Conservation (phyloP, 176 grass and related monocot species). For the Triticum timopheevii region DNA sequence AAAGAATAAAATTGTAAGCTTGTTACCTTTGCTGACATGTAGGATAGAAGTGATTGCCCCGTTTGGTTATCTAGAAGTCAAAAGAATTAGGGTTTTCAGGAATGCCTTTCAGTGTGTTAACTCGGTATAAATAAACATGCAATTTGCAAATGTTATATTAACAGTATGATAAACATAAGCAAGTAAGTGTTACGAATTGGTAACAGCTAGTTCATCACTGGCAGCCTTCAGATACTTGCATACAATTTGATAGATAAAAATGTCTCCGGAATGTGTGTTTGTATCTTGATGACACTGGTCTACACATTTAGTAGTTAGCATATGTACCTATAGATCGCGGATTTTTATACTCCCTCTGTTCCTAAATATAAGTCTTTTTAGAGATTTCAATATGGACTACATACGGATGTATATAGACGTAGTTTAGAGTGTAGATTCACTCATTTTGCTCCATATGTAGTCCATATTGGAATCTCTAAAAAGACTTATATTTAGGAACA, state of each 20-base stretch:
- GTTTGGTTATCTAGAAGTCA: constrained; percentile 83
- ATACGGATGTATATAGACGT: too few relatives aligned
- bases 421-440: too few relatives aligned
- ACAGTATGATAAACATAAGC: constrained; percentile 7
- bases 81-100: constrained; percentile 29
- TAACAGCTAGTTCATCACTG: constrained; percentile 8
- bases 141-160: neutral
- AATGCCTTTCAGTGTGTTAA: neutral
- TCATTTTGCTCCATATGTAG: too few relatives aligned
- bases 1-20: constrained; percentile 26
- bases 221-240: constrained; percentile 17
- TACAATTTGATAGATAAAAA: constrained; percentile 6
- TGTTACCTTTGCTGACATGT: constrained; percentile 94
- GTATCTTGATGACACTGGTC: constrained; percentile 1
- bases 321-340: neutral
- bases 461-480: too few relatives aligned
- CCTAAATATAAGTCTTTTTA: too few relatives aligned
- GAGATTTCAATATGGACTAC: too few relatives aligned
- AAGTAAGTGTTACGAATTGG: constrained; percentile 20
- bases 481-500: too few relatives aligned
- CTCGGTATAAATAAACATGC: constrained; percentile 6
- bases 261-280: neutral
- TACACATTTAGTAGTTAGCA: constrained; percentile 4
- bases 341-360: neutral
- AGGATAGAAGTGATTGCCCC: constrained; percentile 94